Percentiles rank a stretch among this genome's conserved stretches.
These are phyloP conservation scores for Madurella mycetomatis DNA, from an alignment of 2,329 filamentous ascomycete genomes.

Conservation along the genomic window DNA sequence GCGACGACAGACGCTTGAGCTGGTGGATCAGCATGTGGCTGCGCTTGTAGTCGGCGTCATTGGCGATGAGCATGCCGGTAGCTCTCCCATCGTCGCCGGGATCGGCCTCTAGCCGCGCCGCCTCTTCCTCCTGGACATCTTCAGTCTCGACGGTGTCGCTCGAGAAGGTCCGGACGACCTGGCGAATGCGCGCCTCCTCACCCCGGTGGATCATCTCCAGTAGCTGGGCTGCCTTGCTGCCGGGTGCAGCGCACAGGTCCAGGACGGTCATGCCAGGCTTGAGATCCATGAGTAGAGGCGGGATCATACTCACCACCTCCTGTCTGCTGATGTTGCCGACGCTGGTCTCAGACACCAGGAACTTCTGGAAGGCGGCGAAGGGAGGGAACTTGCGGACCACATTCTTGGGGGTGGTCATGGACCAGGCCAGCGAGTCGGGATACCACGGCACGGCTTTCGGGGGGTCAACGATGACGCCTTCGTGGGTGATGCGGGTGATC, in stretches of 20 bases:
- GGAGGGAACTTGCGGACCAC: conserved; percentile 89
- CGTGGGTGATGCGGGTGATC: conserved; percentile 78
- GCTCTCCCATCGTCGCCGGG: conserved; percentile 75
- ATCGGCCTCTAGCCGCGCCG: conserved; percentile 54
- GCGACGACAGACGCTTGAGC: conserved; percentile 92
- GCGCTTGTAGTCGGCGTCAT: conserved; percentile 94
- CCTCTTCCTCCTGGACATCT: conserved; percentile 41
- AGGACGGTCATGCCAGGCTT: conserved; percentile 87
- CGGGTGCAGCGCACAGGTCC: conserved; percentile 93
- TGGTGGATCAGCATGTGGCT: conserved; percentile 97
- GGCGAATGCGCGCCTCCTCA: conserved; percentile 79
- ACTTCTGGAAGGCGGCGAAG: conserved; percentile 94
- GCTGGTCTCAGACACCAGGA: conserved; percentile 92
- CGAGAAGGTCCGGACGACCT: conserved; percentile 61
- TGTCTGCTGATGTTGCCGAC: conserved; percentile 97
- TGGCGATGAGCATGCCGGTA: conserved; percentile 88
- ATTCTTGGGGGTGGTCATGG: conserved; percentile 97
- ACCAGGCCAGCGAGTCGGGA: conserved; percentile 91
- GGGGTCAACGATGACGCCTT: conserved; percentile 76
- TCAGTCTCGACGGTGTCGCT: conserved; percentile 53
- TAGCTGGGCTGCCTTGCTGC: conserved; percentile 93
- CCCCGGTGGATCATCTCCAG: conserved; percentile 91
- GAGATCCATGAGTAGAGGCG: conserved; percentile 86
- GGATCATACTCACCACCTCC: conserved; percentile 98
- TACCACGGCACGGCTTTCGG: conserved; percentile 86